Conservation (phyloP, 352 stramenopile species). For the Phytophthora syringae region DNA sequence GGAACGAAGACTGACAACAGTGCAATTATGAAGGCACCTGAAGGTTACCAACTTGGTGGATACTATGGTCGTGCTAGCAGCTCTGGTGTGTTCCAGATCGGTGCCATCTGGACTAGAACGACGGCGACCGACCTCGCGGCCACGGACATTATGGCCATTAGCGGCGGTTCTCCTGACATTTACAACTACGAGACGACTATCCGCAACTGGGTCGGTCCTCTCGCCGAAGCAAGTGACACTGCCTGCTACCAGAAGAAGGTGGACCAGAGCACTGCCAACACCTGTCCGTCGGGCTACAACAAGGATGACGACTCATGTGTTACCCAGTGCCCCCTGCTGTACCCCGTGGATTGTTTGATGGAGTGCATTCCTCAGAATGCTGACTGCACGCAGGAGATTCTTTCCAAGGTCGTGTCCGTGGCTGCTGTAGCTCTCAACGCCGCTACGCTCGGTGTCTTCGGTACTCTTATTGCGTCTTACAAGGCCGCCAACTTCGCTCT, state of each 20-base stretch:
- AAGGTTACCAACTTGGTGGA: conserved; percentile 25
- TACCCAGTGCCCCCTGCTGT: conserved; percentile 52
- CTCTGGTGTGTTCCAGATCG: conserved; percentile 22
- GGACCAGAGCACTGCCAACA: conserved; percentile 28
- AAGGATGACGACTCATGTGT: conserved; percentile 51
- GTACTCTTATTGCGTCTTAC: conserved; percentile 13
- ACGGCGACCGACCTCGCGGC: conserved; percentile 9
- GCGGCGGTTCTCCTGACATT: conserved; percentile 3
- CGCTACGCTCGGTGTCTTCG: conserved; percentile 45
- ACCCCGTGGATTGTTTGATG: conserved; percentile 42
- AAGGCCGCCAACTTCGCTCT: conserved; percentile 15
- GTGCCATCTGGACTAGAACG: conserved; percentile 25
- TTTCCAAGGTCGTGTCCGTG: conserved; percentile 43
- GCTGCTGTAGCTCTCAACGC: conserved; percentile 41
- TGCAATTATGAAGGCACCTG: conserved; percentile 12
- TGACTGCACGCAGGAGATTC: conserved; percentile 44
- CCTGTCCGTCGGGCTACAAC: conserved; percentile 50
- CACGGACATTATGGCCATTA: conserved; percentile 29
- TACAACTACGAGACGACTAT: conserved; percentile 37
- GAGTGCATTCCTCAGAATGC: conserved; percentile 48
- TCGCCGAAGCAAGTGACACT: conserved; percentile 5
- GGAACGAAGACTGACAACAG: conserved; percentile 25
- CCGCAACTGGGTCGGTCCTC: conserved; percentile 50
- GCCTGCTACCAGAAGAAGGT: conserved; percentile 39
- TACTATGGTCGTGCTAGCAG: conserved; percentile 25